These are phyloP conservation scores for Purshia tridentata DNA, from an alignment of 306 rosid genomes.

Conservation along the genomic window DNA sequence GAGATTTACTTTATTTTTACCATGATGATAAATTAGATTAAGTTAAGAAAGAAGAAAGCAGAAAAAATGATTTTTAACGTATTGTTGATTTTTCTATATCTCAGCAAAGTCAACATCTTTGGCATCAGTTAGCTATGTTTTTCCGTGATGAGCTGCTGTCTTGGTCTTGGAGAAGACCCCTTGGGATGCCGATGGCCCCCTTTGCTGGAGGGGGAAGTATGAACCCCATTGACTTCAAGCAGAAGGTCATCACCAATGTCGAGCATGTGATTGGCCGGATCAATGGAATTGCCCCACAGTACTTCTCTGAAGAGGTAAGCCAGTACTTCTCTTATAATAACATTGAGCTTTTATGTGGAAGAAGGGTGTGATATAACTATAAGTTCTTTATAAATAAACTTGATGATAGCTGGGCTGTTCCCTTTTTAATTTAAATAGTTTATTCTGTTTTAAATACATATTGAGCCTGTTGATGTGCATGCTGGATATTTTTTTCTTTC, in stretches of 20 bases:
- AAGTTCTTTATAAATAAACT: no score
- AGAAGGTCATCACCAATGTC: slow-evolving; percentile 85
- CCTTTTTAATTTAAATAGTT: not conserved
- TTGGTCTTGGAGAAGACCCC: slow-evolving; percentile 99
- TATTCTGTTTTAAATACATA: not conserved
- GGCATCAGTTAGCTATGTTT: slow-evolving; percentile 99
- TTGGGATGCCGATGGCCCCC: slow-evolving; percentile 84
- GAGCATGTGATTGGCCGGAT: slow-evolving; percentile 75
- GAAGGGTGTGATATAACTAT: no score
- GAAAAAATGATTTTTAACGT: not conserved
- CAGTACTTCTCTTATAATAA: slow-evolving; percentile 5
- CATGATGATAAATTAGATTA: not conserved
- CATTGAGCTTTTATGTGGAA: not conserved
- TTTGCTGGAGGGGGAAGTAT: slow-evolving; percentile 74
- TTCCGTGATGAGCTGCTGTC: slow-evolving; percentile 98
- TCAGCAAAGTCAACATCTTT: slow-evolving; percentile 96
- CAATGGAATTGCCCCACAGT: slow-evolving; percentile 82
- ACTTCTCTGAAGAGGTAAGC: slow-evolving; percentile 85
- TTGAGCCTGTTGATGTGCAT: not conserved
- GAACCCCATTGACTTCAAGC: slow-evolving; percentile 81
- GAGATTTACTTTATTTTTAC: slow-evolving; percentile 16
- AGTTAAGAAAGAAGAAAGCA: not conserved
- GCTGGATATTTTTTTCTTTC: not conserved
- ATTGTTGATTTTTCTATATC: slow-evolving; percentile 26
- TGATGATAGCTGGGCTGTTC: not conserved